Evolutionary conservation across 2,329 filamentous ascomycete genomes (phyloP).

Genomic region (Fusarium sp.): DNA sequence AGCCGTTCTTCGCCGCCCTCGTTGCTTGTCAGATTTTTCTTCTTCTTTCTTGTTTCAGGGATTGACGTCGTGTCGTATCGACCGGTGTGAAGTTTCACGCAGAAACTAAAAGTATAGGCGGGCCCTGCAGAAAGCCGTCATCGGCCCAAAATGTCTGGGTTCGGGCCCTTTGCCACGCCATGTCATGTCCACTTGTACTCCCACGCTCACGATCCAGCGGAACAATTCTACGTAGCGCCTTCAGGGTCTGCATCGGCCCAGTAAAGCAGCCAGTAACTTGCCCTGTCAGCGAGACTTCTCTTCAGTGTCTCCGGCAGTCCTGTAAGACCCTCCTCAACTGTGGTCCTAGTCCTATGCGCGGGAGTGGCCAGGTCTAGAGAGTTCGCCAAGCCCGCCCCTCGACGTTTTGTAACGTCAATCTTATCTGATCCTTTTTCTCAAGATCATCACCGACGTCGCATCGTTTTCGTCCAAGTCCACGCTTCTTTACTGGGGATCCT

Average conservation of each 20-base stretch:
- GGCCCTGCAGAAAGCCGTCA: slow-evolving; percentile 35
- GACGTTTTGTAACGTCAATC: slow-evolving; percentile 27
- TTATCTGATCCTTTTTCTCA: slow-evolving; percentile 43
- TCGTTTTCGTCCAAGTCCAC: slow-evolving; percentile 20
- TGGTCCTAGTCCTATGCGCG: slow-evolving; percentile 14
- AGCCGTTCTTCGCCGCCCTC: slow-evolving; percentile 20
- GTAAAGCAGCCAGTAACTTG: background rate
- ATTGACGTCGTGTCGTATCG: slow-evolving; percentile 18
- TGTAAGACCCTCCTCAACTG: slow-evolving; percentile 24
- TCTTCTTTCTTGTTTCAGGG: slow-evolving; percentile 9
- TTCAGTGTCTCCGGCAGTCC: slow-evolving; percentile 9
- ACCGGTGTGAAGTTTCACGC: slow-evolving; percentile 15
- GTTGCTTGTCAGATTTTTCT: slow-evolving; percentile 23
- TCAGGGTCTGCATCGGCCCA: slow-evolving; percentile 30
- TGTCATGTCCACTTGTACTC: background rate
- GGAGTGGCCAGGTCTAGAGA: slow-evolving; percentile 14
- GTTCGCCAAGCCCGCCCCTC: slow-evolving; percentile 13
- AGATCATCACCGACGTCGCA: slow-evolving; percentile 57
- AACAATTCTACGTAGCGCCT: slow-evolving; percentile 26
- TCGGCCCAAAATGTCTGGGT: slow-evolving; percentile 29
- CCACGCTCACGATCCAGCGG: slow-evolving; percentile 13
- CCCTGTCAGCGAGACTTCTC: background rate
- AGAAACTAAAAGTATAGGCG: background rate
- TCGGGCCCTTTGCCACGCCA: slow-evolving; percentile 10
- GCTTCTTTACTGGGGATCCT: slow-evolving; percentile 20